Evolutionary conservation across 495 filamentous ascomycete species (phyloP).

Genomic region (Penicillium roqueforti): DNA sequence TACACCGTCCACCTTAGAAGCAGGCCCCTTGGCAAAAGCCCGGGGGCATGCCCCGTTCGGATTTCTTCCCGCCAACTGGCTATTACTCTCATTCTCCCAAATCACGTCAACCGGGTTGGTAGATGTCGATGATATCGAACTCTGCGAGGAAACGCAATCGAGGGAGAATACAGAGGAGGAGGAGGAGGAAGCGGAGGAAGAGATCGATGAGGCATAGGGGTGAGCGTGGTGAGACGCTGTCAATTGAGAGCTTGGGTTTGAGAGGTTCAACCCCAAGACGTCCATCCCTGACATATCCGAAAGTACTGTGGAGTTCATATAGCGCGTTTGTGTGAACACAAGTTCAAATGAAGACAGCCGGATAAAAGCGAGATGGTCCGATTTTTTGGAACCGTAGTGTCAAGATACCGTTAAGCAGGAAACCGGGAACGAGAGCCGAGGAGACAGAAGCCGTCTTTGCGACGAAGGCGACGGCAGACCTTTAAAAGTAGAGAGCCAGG

Average conservation of each 20-base stretch:
- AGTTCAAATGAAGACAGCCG: constrained; percentile 8
- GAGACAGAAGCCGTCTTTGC: constrained; percentile 43
- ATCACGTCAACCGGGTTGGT: constrained; percentile 46
- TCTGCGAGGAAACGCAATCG: constrained; percentile 51
- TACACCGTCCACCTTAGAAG: constrained; percentile 39
- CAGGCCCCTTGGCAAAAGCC: constrained; percentile 26
- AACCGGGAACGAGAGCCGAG: constrained; percentile 48
- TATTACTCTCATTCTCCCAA: constrained; percentile 45
- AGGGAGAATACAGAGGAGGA: constrained; percentile 81
- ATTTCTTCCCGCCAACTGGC: constrained; percentile 24
- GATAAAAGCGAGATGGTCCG: constrained; percentile 24
- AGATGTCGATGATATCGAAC: constrained; percentile 48
- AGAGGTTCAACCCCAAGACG: constrained; percentile 45
- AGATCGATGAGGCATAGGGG: constrained; percentile 64
- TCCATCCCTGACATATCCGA: constrained; percentile 49
- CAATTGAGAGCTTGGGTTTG: constrained; percentile 38
- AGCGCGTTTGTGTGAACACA: constrained; percentile 2
- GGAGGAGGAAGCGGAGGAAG: constrained; percentile 69
- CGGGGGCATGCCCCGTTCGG: constrained; percentile 25
- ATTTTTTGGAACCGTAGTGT: constrained; percentile 37
- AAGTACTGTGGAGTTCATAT: constrained; percentile 25
- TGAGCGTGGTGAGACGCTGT: constrained; percentile 40
- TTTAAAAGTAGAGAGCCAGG: constrained; percentile 38
- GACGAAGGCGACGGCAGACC: constrained; percentile 47
- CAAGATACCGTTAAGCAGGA: constrained; percentile 44